These are phyloP conservation scores for Scheffersomyces segobiensis DNA, from an alignment of 1,139 yeast genomes.

Conservation along the genomic window DNA sequence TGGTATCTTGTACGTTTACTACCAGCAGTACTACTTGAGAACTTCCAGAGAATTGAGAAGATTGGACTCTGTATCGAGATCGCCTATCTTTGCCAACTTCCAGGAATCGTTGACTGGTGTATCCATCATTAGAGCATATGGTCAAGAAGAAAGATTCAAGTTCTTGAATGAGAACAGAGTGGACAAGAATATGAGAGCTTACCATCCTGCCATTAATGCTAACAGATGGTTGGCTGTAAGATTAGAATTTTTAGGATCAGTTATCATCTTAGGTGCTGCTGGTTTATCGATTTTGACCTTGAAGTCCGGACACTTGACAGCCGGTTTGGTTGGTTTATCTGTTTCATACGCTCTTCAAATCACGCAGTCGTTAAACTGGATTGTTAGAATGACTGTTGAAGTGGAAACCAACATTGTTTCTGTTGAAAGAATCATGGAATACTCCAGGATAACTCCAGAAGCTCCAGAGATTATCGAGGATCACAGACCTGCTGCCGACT, in stretches of 20 bases:
- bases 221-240: slow-evolving; percentile 97
- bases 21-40: slow-evolving; percentile 85
- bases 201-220: slow-evolving; percentile 89
- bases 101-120: slow-evolving; percentile 94
- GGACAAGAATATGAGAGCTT: slow-evolving; percentile 87
- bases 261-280: slow-evolving; percentile 84
- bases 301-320: slow-evolving; percentile 66
- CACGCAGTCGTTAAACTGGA: slow-evolving; percentile 94
- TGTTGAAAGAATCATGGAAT: slow-evolving; percentile 92
- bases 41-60: slow-evolving; percentile 95
- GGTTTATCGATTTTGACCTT: slow-evolving; percentile 74
- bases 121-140: slow-evolving; percentile 85
- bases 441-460: slow-evolving; percentile 71
- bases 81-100: slow-evolving; percentile 95
- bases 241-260: slow-evolving; percentile 84
- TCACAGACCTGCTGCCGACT: slow-evolving; percentile 58
- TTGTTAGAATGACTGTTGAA: slow-evolving; percentile 96
- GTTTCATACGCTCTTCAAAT: slow-evolving; percentile 90
- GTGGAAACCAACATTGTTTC: slow-evolving; percentile 96
- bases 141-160: slow-evolving; percentile 71
- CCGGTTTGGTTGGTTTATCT: slow-evolving; percentile 92
- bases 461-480: slow-evolving; percentile 76
- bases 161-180: slow-evolving; percentile 74
- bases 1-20: slow-evolving; percentile 69
- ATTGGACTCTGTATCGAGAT: slow-evolving; percentile 86